These are phyloP conservation scores for Scleromitrula shiraiana DNA, from an alignment of 2,329 filamentous ascomycete genomes.

Conservation along the genomic window DNA sequence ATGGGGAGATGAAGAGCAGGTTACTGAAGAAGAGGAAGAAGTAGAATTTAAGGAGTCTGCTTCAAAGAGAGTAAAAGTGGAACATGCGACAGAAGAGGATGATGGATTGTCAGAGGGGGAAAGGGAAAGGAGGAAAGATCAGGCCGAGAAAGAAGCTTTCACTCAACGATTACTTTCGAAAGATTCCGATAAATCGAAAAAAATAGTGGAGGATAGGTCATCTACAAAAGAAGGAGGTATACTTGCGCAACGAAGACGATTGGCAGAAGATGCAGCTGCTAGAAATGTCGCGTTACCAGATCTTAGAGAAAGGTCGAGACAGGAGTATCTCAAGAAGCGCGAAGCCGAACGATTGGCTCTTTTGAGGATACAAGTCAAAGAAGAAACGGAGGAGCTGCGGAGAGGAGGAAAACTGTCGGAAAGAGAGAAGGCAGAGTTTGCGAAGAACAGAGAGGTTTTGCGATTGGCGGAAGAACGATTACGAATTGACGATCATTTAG, in stretches of 20 bases:
- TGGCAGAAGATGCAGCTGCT: slow-evolving; percentile 60
- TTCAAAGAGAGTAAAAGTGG: slow-evolving; percentile 60
- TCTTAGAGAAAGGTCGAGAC: slow-evolving; percentile 73
- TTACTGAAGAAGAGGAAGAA: slow-evolving; percentile 37
- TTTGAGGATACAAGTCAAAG: slow-evolving; percentile 81
- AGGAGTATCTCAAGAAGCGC: slow-evolving; percentile 89
- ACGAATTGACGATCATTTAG: slow-evolving; percentile 81
- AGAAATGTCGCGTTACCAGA: slow-evolving; percentile 69
- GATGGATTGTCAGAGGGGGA: slow-evolving; percentile 55
- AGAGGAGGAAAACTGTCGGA: slow-evolving; percentile 69
- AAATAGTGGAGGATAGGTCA: slow-evolving; percentile 52
- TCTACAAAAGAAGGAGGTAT: slow-evolving; percentile 47
- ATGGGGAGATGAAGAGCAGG: slow-evolving; percentile 71
- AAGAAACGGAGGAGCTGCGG: slow-evolving; percentile 74
- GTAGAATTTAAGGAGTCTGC: slow-evolving; percentile 61
- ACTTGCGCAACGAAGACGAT: slow-evolving; percentile 50
- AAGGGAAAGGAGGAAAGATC: slow-evolving; percentile 54
- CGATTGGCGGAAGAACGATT: slow-evolving; percentile 72
- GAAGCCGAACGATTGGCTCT: slow-evolving; percentile 79
- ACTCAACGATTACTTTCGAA: slow-evolving; percentile 66
- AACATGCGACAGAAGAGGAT: slow-evolving; percentile 43
- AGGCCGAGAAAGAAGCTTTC: slow-evolving; percentile 71
- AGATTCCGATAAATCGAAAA: slow-evolving; percentile 63
- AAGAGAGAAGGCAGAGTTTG: slow-evolving; percentile 66
- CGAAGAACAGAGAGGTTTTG: slow-evolving; percentile 75